Percentiles rank a stretch among this genome's conserved stretches.
Evolutionary conservation across 2,329 filamentous ascomycete genomes (phyloP).

Genomic region (Lachnellula hyalina): DNA sequence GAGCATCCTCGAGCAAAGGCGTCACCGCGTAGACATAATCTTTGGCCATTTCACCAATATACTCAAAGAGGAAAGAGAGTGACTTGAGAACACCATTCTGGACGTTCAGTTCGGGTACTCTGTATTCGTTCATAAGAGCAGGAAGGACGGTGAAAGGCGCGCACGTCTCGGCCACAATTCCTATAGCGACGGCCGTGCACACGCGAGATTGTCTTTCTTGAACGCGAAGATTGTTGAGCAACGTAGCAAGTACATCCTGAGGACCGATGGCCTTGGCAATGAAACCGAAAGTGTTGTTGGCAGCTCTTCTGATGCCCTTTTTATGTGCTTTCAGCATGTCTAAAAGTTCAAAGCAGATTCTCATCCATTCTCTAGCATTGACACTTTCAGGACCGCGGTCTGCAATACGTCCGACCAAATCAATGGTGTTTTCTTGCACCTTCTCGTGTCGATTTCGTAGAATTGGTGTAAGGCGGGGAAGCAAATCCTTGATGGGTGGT

Average conservation of each 20-base stretch:
- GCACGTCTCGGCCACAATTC: slow-evolving; percentile 97
- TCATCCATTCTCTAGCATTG: slow-evolving; percentile 98
- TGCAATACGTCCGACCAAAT: slow-evolving; percentile 94
- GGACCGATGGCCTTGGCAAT: slow-evolving; percentile 98
- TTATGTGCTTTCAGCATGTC: slow-evolving; percentile 99
- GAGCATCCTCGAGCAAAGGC: slow-evolving; percentile 88
- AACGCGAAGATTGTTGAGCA: slow-evolving; percentile 93
- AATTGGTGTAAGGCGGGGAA: slow-evolving; percentile 95
- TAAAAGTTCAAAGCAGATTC: slow-evolving; percentile 96
- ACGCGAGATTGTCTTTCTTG: slow-evolving; percentile 98
- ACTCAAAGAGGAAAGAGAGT: slow-evolving; percentile 95
- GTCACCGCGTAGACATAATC: slow-evolving; percentile 99
- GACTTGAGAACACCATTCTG: slow-evolving; percentile 98
- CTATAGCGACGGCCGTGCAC: slow-evolving; percentile 96
- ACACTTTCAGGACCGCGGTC: slow-evolving; percentile 95
- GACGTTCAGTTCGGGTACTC: slow-evolving; percentile 95
- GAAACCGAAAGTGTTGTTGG: slow-evolving; percentile 99
- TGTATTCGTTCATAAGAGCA: slow-evolving; percentile 98
- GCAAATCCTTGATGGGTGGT: slow-evolving; percentile 90
- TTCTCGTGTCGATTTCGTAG: slow-evolving; percentile 97
- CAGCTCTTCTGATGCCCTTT: slow-evolving; percentile 95
- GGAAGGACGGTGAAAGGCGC: slow-evolving; percentile 98
- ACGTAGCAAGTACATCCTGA: slow-evolving; percentile 90
- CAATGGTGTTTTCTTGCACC: slow-evolving; percentile 98
- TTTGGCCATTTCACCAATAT: slow-evolving; percentile 99